A percentile compares a stretch with the other conserved stretches of the same genome.
phyloP scores from a whole-genome alignment of 352 stramenopile species.

The Phytophthora chlamydospora region DNA sequence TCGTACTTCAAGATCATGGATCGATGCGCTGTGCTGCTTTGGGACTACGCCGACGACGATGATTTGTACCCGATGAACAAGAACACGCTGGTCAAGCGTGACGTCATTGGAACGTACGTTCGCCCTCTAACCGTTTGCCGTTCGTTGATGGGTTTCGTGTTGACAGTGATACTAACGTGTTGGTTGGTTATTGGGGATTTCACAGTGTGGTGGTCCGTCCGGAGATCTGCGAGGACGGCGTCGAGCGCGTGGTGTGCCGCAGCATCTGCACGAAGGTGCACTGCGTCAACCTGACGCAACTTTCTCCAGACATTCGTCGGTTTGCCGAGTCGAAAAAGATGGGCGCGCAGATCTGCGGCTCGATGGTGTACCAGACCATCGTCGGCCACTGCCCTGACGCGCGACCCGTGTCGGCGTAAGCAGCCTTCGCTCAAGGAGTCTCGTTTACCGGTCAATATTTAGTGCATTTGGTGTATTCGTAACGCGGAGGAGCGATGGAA shows the following conservation, averaged over 20 bases:
- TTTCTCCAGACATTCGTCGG: constrained; percentile 31
- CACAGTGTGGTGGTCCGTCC: constrained; percentile 37
- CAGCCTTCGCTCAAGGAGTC: neutral
- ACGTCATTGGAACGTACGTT: constrained; percentile 48
- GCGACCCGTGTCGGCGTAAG: constrained; percentile 31
- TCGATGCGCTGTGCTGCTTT: constrained; percentile 32
- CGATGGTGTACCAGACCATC: constrained; percentile 40
- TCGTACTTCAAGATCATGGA: constrained; percentile 43
- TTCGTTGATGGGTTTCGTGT: neutral
- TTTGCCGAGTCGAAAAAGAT: constrained; percentile 41
- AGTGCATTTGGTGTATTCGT: constrained; percentile 22
- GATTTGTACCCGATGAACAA: constrained; percentile 38
- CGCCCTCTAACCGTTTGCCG: neutral
- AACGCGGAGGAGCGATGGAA: constrained; percentile 3
- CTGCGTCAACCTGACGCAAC: constrained; percentile 20
- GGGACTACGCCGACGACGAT: constrained; percentile 42
- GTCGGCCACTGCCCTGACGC: constrained; percentile 32
- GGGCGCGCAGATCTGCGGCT: constrained; percentile 40
- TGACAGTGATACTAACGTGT: constrained; percentile 16
- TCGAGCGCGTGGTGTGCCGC: constrained; percentile 42
- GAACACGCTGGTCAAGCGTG: constrained; percentile 33
- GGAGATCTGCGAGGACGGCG: constrained; percentile 42
- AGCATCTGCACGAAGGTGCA: constrained; percentile 47
- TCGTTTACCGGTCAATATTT: constrained; percentile 29
- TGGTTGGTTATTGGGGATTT: constrained; percentile 7